Base-by-base conservation (phyloP, 169 alveolate species). In the Cardiosporidium cionae region DNA sequence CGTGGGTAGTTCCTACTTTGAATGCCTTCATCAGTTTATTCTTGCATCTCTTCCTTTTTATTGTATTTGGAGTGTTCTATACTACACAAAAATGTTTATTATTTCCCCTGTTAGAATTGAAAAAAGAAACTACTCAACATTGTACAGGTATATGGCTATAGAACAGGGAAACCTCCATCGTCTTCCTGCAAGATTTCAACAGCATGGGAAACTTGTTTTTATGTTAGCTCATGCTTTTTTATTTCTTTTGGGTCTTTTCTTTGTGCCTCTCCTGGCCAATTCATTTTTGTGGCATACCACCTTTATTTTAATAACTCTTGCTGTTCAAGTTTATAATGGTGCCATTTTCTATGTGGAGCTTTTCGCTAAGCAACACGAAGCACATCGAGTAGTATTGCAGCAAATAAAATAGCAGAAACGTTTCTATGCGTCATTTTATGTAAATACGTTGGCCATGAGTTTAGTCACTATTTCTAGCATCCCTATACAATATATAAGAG, bases 71-170 rank as follows among this genome's bases (percentile, higher is more conserved):
- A 63, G 67, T 3, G 72, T 33, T 35, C 7, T 6, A 27, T 65
- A 65, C 53, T 65, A 65, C 72, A 9, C 54, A 6, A 65, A 65
- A 63, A 65, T 65, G 23, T 65, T 65, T 63, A 4, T 65, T 9
- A 25, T 3, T 9, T 65, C 72, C 16, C 6, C 3, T 3, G 7
- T 23, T 16, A 65, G 33, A 7, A 65, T 65, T 33, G 72, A 65
- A 33, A 3, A 33, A 63, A 29, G 53, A 33, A 65, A 65, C 6
- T 65, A 65, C 67, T 35, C 72, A 6, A 65, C 72, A 6, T 63
- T 65, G 69, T 65, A 4, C 72, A 65, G 33, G 69, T 65, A 65
- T 7, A 4, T 3, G 16, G 72, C 72, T 6, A 9, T 4, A 28
- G 72, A 65, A 28, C 72, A 3, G 25, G 54, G 69, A 16, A 16